Evolutionary conservation across 2,329 filamentous ascomycete genomes (phyloP).

Genomic region (Aspergillus piperis): DNA sequence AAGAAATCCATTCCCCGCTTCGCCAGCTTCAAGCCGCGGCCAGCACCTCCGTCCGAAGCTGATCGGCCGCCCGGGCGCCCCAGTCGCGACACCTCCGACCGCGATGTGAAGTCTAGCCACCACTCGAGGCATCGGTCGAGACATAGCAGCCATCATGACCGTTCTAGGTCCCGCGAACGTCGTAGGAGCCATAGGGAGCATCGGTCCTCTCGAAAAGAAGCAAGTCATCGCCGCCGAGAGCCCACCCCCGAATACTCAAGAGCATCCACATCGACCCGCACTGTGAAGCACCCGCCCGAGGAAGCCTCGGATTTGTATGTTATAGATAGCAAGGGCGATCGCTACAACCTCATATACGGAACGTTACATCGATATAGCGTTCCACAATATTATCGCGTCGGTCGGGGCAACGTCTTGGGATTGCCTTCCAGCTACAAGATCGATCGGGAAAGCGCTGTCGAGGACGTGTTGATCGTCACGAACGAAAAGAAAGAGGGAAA

Average conservation of each 20-base stretch:
- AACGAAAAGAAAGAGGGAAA: slow-evolving; percentile 41
- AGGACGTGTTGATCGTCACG: slow-evolving; percentile 41
- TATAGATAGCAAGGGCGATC: slow-evolving; percentile 75
- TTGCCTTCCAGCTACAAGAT: slow-evolving; percentile 62
- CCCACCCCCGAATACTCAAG: slow-evolving; percentile 1
- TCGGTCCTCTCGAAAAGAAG: slow-evolving; percentile 16
- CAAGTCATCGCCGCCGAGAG: slow-evolving; percentile 13
- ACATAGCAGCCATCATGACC: slow-evolving; percentile 27
- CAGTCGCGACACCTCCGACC: slow-evolving; percentile 22
- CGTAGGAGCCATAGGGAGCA: slow-evolving; percentile 18
- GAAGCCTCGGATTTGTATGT: slow-evolving; percentile 50
- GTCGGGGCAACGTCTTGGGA: slow-evolving; percentile 71
- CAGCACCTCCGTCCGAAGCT: slow-evolving; percentile 24
- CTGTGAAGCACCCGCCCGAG: slow-evolving; percentile 18
- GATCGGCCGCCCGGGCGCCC: slow-evolving; percentile 24
- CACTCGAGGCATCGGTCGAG: slow-evolving; percentile 22
- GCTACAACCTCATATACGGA: slow-evolving; percentile 73
- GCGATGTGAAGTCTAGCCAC: slow-evolving; percentile 26
- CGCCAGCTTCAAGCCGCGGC: slow-evolving; percentile 67
- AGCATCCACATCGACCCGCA: slow-evolving; percentile 8
- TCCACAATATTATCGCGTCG: slow-evolving; percentile 69
- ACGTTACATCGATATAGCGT: slow-evolving; percentile 70
- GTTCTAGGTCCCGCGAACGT: slow-evolving; percentile 26
- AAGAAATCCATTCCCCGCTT: slow-evolving; percentile 66
- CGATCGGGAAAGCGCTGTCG: slow-evolving; percentile 60